phyloP scores from a whole-genome alignment of 495 filamentous ascomycete species.

The Cercophora sp. region DNA sequence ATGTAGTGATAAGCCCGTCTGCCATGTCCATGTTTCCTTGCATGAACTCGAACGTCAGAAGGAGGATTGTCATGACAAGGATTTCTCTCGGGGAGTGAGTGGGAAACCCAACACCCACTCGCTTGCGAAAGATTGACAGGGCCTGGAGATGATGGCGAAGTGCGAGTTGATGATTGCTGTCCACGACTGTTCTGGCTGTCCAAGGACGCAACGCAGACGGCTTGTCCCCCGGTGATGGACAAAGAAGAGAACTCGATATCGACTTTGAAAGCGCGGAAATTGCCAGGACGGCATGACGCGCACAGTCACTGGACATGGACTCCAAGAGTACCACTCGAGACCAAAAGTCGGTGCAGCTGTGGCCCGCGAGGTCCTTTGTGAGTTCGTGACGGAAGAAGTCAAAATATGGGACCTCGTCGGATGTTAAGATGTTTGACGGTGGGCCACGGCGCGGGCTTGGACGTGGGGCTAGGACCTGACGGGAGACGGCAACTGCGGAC shows the following conservation, averaged over 20 bases:
- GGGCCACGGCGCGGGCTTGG: background rate
- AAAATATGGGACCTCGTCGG: slow-evolving; percentile 13
- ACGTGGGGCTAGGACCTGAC: background rate
- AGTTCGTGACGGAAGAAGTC: slow-evolving; percentile 14
- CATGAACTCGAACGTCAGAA: slow-evolving; percentile 26
- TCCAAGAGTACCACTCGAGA: slow-evolving; percentile 17
- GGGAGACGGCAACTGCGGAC: background rate
- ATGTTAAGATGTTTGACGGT: background rate
- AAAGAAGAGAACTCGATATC: slow-evolving; percentile 1
- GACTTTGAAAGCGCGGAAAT: slow-evolving; percentile 14
- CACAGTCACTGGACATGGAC: slow-evolving; percentile 12
- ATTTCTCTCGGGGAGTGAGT: slow-evolving; percentile 13
- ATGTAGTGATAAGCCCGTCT: slow-evolving; percentile 17
- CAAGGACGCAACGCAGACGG: slow-evolving; percentile 11
- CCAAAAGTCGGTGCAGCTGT: slow-evolving; percentile 17
- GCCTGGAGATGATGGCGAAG: slow-evolving; percentile 27
- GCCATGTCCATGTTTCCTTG: slow-evolving; percentile 27
- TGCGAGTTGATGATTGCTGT: slow-evolving; percentile 17
- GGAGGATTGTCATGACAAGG: slow-evolving; percentile 20
- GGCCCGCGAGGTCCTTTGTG: slow-evolving; percentile 12
- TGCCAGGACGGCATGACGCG: slow-evolving; percentile 15
- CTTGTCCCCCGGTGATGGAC: background rate
- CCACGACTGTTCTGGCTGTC: slow-evolving; percentile 7
- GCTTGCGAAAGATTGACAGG: slow-evolving; percentile 22
- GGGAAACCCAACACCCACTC: slow-evolving; percentile 9